phyloP scores from a whole-genome alignment of 768 basidiomycete species.

The Auricularia cornea region DNA sequence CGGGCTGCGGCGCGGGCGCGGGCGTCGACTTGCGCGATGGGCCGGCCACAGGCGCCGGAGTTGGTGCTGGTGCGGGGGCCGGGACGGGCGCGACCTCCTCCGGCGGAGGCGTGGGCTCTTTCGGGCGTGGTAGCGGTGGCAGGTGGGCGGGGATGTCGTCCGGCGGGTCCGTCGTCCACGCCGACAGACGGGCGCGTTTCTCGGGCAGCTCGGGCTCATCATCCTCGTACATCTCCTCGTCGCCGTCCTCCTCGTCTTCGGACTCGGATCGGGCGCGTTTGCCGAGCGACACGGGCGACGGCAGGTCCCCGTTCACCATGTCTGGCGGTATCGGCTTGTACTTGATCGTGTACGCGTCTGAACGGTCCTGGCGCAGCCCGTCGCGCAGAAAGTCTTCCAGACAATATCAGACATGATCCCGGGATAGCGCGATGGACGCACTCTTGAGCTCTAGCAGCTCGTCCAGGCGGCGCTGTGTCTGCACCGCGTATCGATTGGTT shows the following conservation, averaged over 20 bases:
- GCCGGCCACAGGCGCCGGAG: conserved; percentile 7
- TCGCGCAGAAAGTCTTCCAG: conserved; percentile 47
- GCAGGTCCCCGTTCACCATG: conserved; percentile 5
- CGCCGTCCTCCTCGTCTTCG: conserved; percentile 22
- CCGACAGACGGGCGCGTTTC: conserved; percentile 51
- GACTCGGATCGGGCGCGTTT: conserved; percentile 7
- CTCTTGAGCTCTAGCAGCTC: conserved; percentile 68
- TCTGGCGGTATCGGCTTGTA: conserved; percentile 23
- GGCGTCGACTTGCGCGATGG: conserved; percentile 14
- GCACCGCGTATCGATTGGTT: conserved; percentile 39
- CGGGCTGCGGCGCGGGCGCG: neutral
- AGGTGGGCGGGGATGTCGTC: conserved; percentile 57
- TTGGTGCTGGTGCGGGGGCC: neutral
- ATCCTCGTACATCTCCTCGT: conserved; percentile 14
- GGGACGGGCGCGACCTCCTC: conserved; percentile 2
- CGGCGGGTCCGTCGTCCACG: conserved; percentile 39
- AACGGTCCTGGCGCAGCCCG: conserved; percentile 46
- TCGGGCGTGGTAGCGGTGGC: conserved; percentile 50
- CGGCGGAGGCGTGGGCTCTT: conserved; percentile 10
- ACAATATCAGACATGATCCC: conserved; percentile 22
- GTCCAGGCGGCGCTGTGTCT: conserved; percentile 56
- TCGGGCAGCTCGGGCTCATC: conserved; percentile 38
- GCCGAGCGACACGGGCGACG: conserved; percentile 6
- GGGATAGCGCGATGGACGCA: conserved; percentile 28
- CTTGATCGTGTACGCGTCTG: conserved; percentile 47